These are phyloP conservation scores for Trichosporon inkin DNA, from an alignment of 1,284 basidiomycete species.

Conservation along the genomic window DNA sequence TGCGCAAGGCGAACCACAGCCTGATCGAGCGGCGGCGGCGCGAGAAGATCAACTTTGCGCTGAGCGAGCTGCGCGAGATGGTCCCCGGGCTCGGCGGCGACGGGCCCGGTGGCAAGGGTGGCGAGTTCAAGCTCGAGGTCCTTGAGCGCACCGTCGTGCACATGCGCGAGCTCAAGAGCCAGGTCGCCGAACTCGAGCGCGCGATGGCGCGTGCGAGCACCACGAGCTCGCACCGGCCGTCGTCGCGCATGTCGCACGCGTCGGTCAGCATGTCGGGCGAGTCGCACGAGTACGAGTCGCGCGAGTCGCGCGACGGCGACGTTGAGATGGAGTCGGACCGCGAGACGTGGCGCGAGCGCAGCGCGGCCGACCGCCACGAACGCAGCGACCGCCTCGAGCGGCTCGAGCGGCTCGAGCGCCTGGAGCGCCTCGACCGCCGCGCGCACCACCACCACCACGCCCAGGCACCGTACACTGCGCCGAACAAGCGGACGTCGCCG, in stretches of 20 bases:
- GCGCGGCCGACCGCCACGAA: not conserved
- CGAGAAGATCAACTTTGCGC: slow-evolving; percentile 50
- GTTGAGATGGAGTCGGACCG: slow-evolving; percentile 4
- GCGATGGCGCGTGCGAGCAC: not conserved
- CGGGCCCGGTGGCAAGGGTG: slow-evolving; percentile 35
- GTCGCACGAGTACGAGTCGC: slow-evolving; percentile 14
- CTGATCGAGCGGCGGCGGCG: slow-evolving; percentile 47
- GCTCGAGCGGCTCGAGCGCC: not conserved
- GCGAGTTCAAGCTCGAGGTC: slow-evolving; percentile 51
- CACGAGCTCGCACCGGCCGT: not conserved
- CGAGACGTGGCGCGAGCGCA: not conserved
- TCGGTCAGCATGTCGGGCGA: not conserved
- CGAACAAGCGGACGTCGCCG: slow-evolving; percentile 19
- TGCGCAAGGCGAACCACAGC: slow-evolving; percentile 49
- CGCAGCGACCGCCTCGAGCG: not conserved
- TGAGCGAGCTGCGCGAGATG: slow-evolving; percentile 46
- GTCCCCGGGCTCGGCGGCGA: slow-evolving; percentile 47
- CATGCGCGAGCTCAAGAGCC: slow-evolving; percentile 43
- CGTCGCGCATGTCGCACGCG: no score
- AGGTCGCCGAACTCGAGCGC: slow-evolving; percentile 33
- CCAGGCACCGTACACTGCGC: not conserved
- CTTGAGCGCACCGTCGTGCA: slow-evolving; percentile 48
- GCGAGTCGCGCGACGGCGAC: slow-evolving; percentile 7
- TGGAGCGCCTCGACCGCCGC: not conserved
- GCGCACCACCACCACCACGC: not conserved